Conservation (phyloP, 2,329 filamentous ascomycete species). For the Hawksworthiomyces lignivorus region DNA sequence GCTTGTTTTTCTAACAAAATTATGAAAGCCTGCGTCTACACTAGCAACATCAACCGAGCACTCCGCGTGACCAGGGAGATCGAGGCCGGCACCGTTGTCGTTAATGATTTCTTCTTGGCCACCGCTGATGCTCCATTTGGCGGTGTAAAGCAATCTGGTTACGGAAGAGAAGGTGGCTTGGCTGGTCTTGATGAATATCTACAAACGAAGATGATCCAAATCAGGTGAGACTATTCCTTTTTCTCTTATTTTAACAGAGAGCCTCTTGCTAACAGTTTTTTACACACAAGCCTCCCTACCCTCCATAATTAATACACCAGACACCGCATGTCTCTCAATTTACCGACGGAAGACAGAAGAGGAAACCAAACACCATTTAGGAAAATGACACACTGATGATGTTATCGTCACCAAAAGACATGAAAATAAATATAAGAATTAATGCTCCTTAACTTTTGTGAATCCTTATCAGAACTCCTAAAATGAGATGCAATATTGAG, state of each 20-base stretch:
- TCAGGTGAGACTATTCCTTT: not conserved
- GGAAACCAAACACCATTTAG: too few relatives aligned
- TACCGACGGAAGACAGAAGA: too few relatives aligned
- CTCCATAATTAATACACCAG: too few relatives aligned
- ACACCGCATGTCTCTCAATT: too few relatives aligned
- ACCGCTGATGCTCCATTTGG: slow-evolving; percentile 15
- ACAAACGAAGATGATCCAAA: slow-evolving; percentile 2
- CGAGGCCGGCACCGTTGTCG: slow-evolving; percentile 1
- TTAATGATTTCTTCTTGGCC: not conserved
- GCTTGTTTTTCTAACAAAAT: not conserved
- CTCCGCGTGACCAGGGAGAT: slow-evolving; percentile 1
- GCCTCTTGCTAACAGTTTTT: too few relatives aligned
- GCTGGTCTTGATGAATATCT: slow-evolving; percentile 9
- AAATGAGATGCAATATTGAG: too few relatives aligned
- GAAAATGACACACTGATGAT: too few relatives aligned
- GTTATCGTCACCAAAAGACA: too few relatives aligned
- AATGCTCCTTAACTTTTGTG: too few relatives aligned
- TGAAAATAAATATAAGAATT: too few relatives aligned
- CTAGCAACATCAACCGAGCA: not conserved
- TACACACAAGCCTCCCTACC: too few relatives aligned
- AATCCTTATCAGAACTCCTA: too few relatives aligned
- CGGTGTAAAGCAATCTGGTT: slow-evolving; percentile 17
- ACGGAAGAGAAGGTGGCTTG: slow-evolving; percentile 15
- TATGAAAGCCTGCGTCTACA: not conserved
- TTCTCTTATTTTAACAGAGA: not conserved